Base-by-base conservation (phyloP, 2,329 filamentous ascomycete genomes). In the Chalaropsis thielavioides region DNA sequence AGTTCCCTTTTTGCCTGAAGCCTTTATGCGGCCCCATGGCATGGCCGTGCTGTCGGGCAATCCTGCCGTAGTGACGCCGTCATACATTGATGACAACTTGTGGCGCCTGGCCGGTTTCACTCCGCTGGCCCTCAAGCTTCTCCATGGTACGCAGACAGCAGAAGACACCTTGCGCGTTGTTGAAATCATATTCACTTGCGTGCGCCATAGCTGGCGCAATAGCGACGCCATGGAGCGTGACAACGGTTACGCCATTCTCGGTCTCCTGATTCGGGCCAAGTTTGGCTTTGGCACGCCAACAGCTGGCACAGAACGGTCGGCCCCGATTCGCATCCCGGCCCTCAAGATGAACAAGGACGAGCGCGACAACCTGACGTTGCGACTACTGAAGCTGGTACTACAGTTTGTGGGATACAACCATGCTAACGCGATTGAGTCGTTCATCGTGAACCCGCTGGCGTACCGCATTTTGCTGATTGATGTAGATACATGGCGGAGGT, bases 221-320 rank as follows among this genome's bases (percentile, higher is more conserved):
- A 97, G 94, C 69, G 95, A 99, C 73, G 92, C 94, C 31, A 96
- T 99, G 88, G 94, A 99, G 74, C 86, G 89, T 70, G 91, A 95
- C 67, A 94, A 95, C 69, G 95, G 92, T 0, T 99, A 96, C 72
- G 88, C 89, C 31, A 89, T 97, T 43, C 77, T 99, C 62, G 88
- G 88, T 49, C 85, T 91, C 74, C 80, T 97, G 19, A 76, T 99
- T 27, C 86, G 90, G 64, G 88, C 89, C 64, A 96, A 96, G 73
- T 79, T 96, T 40, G 88, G 87, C 4, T 67, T 68, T 43, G 63
- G 62, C 13, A 51, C 41, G 6, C 64, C 64, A 38, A 35, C 54
- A 17, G 15, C 60, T 3, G 61, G 65, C 27, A 38, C 49, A 19
- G 65, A 60, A 1, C 54, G 58, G 17, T 43, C 59, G 7, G 40